Evolutionary conservation across 2,329 filamentous ascomycete genomes (phyloP), one percentile per base, ranked within the genome.

Genomic region (Raffaelea ambrosiae): DNA sequence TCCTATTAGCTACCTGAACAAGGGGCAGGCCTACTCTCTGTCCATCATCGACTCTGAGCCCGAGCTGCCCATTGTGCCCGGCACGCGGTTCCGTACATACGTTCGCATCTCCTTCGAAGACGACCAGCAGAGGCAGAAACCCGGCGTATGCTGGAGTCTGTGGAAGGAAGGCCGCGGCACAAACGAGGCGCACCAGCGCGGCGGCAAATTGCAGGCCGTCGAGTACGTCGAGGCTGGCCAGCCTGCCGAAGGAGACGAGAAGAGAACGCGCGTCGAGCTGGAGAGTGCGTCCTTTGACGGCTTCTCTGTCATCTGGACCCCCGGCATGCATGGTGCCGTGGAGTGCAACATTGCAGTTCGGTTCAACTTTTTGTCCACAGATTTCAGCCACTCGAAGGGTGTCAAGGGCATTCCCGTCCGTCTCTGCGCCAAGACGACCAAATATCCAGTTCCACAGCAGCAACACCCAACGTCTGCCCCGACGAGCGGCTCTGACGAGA

Each of bases 331-430:
- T 43, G 81, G 83, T 0, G 66, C 71, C 0, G 71, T 84, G 3
- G 89, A 96, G 58, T 93, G 89, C 63, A 86, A 82, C 43, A 81
- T 98, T 48, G 86, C 89, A 9, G 88, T 97, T 13, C 86, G 93
- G 41, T 98, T 97, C 74, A 98, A 98, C 68, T 98, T 98, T 61
- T 73, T 98, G 0, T 98, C 93, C 1, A 98, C 93, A 9, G 93
- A 98, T 62, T 98, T 97, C 63, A 97, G 91, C 64, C 93, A 97
- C 61, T 97, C 93, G 10, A 98, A 98, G 62, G 93, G 93, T 41
- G 93, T 98, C 43, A 98, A 97, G 66, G 93, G 93, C 33, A 96
- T 97, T 54, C 91, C 93, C 0, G 90, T 98, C 4, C 76, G 93
- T 48, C 76, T 97, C 1, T 97, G 91, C 64, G 83, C 90, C 14